Conservation (phyloP, 192 early-diverging fungal genomes). For the Gonapodya sp. region DNA sequence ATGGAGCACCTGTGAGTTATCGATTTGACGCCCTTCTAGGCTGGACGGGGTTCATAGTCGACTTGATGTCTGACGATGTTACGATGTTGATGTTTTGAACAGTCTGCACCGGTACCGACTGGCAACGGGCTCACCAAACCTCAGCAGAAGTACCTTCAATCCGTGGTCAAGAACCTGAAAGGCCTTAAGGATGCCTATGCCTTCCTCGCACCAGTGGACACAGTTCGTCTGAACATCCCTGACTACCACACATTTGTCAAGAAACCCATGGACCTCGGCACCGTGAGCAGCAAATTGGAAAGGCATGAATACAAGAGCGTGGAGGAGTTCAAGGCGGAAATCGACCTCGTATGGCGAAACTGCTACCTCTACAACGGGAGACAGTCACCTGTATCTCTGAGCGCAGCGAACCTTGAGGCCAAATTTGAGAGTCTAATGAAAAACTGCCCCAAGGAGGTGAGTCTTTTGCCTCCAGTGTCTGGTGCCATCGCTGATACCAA, state of each 20-base stretch:
- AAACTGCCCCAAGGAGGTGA: slow-evolving; percentile 25
- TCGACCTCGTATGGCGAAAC: slow-evolving; percentile 51
- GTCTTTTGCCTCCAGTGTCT: no score
- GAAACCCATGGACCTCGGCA: slow-evolving; percentile 70
- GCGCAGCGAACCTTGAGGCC: slow-evolving; percentile 58
- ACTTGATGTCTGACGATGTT: no score
- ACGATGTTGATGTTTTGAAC: not conserved
- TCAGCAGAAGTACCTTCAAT: slow-evolving; percentile 72
- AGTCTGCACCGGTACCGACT: not conserved
- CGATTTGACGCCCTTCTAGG: no score
- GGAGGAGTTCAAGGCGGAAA: slow-evolving; percentile 46
- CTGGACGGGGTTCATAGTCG: no score
- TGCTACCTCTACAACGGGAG: slow-evolving; percentile 73
- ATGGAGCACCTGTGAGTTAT: not conserved
- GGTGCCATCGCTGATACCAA: no score
- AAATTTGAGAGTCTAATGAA: slow-evolving; percentile 58
- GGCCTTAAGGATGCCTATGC: slow-evolving; percentile 71
- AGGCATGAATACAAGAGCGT: slow-evolving; percentile 47
- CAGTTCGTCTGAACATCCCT: slow-evolving; percentile 64
- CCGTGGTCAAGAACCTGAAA: slow-evolving; percentile 64
- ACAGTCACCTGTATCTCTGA: slow-evolving; percentile 56
- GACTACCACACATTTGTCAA: slow-evolving; percentile 67
- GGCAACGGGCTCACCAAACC: slow-evolving; percentile 35
- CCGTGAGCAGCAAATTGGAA: slow-evolving; percentile 61
- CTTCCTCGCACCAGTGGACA: slow-evolving; percentile 79